Base-by-base conservation (phyloP, 2,329 filamentous ascomycete species). In the Diatrype stigma region DNA sequence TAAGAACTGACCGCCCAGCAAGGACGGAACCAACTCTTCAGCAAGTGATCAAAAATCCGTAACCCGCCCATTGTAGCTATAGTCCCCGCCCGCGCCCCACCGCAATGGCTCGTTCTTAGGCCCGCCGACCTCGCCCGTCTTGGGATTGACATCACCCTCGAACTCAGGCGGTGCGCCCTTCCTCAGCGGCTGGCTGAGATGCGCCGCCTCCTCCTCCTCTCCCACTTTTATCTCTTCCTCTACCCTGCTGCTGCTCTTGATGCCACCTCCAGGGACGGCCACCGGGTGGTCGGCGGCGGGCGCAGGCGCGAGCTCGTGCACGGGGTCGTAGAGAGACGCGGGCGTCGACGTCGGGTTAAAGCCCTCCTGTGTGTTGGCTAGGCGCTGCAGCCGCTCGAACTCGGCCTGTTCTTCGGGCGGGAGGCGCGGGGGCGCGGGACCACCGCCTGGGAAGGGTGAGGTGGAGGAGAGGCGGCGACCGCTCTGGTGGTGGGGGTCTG, bases 101-200 rank as follows among this genome's bases (percentile, higher is more conserved):
- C 92, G 76, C 66, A 97, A 66, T 47, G 94, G 94, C 72, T 99
- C 93, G 66, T 96, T 97, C 84, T 97, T 99, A 6, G 94, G 94
- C 1, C 94, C 94, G 6, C 94, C 94, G 11, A 96, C 84, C 77
- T 99, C 94, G 22, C 94, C 94, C 1, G 94, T 99, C 76, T 86
- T 87, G 2, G 94, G 94, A 69, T 99, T 97, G 50, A 77, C 79
- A 49, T 97, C 92, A 52, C 94, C 94, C 60, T 93, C 85, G 63
- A 99, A 99, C 73, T 97, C 93, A 2, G 94, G 92, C 63, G 85
- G 81, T 42, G 91, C 87, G 34, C 93, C 93, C 49, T 65, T 66
- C 19, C 66, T 60, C 19, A 68, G 57, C n/a, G 93, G 65, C 1
- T 51, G 52, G 42, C 50, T 54, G 42, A 42, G 50, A 30, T 37